phyloP scores from a whole-genome alignment of 1,284 basidiomycete genomes.

The Sutorius eximius region DNA sequence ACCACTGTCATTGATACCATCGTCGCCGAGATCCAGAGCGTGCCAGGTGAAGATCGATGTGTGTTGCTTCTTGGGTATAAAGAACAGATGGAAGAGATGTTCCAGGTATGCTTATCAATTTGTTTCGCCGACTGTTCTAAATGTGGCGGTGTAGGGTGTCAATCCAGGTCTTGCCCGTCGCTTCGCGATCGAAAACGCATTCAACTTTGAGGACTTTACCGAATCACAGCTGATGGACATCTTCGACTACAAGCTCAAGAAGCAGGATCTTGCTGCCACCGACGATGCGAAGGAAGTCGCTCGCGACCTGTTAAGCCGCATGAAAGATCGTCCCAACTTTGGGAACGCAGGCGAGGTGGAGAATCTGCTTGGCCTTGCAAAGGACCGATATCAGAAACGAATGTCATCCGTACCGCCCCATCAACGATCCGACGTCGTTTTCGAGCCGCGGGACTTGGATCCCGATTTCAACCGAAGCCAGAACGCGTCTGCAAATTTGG shows the following conservation, averaged over 20 bases:
- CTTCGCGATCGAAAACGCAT: slow-evolving; percentile 64
- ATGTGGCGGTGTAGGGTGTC: slow-evolving; percentile 46
- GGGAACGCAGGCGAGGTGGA: slow-evolving; percentile 68
- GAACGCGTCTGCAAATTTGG: slow-evolving; percentile 49
- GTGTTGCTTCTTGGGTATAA: slow-evolving; percentile 64
- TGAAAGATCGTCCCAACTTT: slow-evolving; percentile 57
- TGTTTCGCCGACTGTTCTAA: background rate
- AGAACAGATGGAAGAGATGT: slow-evolving; percentile 64
- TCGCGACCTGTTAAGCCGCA: slow-evolving; percentile 48
- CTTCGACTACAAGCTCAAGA: slow-evolving; percentile 52
- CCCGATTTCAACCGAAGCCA: slow-evolving; percentile 50
- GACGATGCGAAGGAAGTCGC: slow-evolving; percentile 53
- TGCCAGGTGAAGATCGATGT: slow-evolving; percentile 65
- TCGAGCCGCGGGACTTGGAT: slow-evolving; percentile 62
- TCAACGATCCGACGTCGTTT: slow-evolving; percentile 42
- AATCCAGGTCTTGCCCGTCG: slow-evolving; percentile 61
- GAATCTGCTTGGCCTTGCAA: slow-evolving; percentile 55
- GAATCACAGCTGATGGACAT: slow-evolving; percentile 50
- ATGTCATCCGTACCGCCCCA: slow-evolving; percentile 35
- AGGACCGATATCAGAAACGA: slow-evolving; percentile 47
- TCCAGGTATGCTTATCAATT: slow-evolving; percentile 43
- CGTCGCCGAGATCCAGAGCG: slow-evolving; percentile 66
- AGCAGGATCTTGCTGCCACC: slow-evolving; percentile 56
- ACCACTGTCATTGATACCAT: slow-evolving; percentile 69
- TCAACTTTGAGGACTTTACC: slow-evolving; percentile 60